Conservation (phyloP, 2,329 filamentous ascomycete species). For the Dactylellina parvicollis region DNA sequence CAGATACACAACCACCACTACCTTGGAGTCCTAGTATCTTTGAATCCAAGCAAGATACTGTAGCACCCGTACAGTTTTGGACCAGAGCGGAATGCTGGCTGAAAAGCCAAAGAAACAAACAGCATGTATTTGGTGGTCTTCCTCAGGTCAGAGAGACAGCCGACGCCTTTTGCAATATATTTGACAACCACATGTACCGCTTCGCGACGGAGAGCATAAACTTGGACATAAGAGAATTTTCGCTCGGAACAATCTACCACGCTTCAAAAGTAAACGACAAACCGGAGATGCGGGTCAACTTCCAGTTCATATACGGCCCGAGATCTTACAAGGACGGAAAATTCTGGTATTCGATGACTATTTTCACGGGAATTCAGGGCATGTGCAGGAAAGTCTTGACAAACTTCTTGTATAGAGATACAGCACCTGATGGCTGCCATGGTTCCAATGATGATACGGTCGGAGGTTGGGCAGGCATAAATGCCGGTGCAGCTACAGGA, state of each 20-base stretch:
- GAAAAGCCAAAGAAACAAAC: neutral
- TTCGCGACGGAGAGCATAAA: neutral
- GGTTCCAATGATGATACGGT: conserved; percentile 1
- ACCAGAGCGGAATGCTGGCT: conserved; percentile 6
- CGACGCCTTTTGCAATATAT: conserved; percentile 12
- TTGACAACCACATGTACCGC: conserved; percentile 29
- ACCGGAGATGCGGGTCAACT: conserved; percentile 21
- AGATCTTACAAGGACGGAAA: neutral
- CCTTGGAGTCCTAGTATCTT: neutral
- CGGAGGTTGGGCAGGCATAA: conserved; percentile 31
- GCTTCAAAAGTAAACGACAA: conserved; percentile 2
- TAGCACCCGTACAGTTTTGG: neutral
- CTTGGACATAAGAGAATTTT: conserved; percentile 23
- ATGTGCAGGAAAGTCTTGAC: conserved; percentile 16
- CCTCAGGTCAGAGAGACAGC: conserved; percentile 14
- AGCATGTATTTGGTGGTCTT: neutral
- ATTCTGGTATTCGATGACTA: conserved; percentile 28
- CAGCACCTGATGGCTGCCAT: neutral
- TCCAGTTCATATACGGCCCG: conserved; percentile 32
- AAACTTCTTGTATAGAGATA: conserved; percentile 1
- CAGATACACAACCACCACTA: too few relatives aligned
- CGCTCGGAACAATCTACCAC: conserved; percentile 32
- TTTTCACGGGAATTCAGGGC: conserved; percentile 41
- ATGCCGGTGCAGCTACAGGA: neutral
- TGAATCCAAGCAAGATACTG: neutral